Conservation (phyloP, 148 eudicot species). For the Camellia granthamiana region DNA sequence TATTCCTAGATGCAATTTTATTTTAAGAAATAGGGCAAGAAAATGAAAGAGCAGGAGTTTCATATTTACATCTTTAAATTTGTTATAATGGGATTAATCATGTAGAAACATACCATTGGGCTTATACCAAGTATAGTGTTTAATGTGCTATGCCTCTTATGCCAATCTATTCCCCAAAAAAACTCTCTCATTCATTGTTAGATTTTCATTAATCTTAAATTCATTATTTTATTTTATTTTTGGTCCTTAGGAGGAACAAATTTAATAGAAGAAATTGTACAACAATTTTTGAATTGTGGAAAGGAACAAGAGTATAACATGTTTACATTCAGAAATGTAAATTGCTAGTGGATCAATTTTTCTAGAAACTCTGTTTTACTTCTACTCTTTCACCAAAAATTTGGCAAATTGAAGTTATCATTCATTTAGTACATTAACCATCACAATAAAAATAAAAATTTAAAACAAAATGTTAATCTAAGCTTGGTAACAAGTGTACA, state of each 20-base stretch:
- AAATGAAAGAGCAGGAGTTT: too few species aligned
- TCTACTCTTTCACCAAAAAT: neutral
- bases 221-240: too few species aligned
- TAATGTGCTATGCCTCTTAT: neutral
- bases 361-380: neutral
- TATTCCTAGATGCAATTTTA: too few species aligned
- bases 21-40: too few species aligned
- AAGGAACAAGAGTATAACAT: neutral
- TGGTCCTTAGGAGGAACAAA: neutral
- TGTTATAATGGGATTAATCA: neutral
- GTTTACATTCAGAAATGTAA: neutral
- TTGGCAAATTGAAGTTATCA: neutral
- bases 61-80: neutral
- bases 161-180: too few species aligned
- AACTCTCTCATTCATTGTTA: neutral
- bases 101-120: neutral
- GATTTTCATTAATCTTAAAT: neutral
- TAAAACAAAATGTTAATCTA: neutral
- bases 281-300: neutral
- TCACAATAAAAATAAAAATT: too few species aligned
- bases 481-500: neutral
- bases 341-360: neutral
- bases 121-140: neutral
- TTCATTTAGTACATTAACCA: neutral
- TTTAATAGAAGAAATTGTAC: neutral